Base-by-base conservation (phyloP, 805 yeast genomes). In the Metschnikowia orientalis region DNA sequence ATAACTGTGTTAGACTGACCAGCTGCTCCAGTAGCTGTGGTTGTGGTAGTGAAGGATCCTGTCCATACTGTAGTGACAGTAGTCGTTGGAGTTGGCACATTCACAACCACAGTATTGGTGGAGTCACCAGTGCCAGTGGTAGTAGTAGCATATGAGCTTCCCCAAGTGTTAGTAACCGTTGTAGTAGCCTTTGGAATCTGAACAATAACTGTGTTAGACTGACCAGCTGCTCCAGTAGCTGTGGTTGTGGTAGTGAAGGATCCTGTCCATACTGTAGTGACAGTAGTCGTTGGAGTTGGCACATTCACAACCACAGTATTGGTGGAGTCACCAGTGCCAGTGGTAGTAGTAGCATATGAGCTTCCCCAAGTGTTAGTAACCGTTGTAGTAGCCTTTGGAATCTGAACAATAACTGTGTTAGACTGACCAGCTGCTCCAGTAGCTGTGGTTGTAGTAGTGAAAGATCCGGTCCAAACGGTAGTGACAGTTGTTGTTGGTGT, bases 401-500 rank as follows among this genome's bases (percentile, higher is more conserved):
- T n/a, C n/a, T n/a, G n/a, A n/a, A 45, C 33, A 18, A 41, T 13
- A 6, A 43, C 48, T 6, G 50, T 37, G 16, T 26, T 37, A 14
- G 46, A 24, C n/a, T 19, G 17, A 13, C 37, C 29, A 19, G 11
- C n/a, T 4, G 25, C n/a, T 5, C 11, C 5, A n/a, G 25, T 23
- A 8, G 12, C 15, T 6, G 25, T 23, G 15, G 23, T 6, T 6
- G 18, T 4, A 5, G 19, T 9, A 3, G 28, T 23, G 16, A 13
- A 12, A 5, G 20, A 5, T 4, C 30, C 30, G 6, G 37, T 29
- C 39, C 42, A 35, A 5, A 23, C 22, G 6, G 34, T 9, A 7
- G 40, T 35, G 6, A 23, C 18, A 2, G 37, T 28, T 2, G 8
- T 14, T 3, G 40, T 35, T 11, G 37, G 32, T 17, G 32, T 32